Conservation (phyloP, 805 yeast species). For the Dipodascus geniculatus region DNA sequence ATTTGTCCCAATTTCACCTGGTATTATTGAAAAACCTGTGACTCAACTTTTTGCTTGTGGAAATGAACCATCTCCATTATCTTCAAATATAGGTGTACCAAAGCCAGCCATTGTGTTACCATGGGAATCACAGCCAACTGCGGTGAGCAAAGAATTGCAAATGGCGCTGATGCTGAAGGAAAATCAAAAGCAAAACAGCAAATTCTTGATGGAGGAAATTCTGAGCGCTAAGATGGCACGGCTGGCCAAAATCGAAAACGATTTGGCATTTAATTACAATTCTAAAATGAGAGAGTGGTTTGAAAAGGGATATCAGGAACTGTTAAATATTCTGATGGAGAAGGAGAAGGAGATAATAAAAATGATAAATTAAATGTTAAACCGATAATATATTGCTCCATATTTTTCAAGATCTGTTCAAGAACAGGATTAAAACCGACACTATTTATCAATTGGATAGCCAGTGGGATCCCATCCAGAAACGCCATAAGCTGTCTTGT, state of each 20-base stretch:
- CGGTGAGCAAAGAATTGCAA: not conserved
- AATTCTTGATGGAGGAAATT: not conserved
- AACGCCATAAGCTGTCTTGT: constrained; percentile 20
- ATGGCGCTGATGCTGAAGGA: not conserved
- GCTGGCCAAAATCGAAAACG: not conserved
- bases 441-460: not conserved
- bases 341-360: not conserved
- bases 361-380: not conserved
- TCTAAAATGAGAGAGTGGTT: constrained; percentile 37
- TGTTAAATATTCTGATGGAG: constrained; percentile 24
- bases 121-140: not conserved
- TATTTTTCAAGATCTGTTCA: no score
- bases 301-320: constrained; percentile 43
- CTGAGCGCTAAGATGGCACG: not conserved
- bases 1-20: not conserved
- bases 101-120: not conserved
- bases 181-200: not conserved
- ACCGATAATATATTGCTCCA: no score
- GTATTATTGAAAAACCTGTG: no score
- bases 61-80: not conserved
- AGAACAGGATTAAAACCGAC: not conserved
- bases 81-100: not conserved
- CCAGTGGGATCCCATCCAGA: constrained; percentile 28
- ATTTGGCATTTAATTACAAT: constrained; percentile 11
- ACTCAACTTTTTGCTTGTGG: no score